Evolutionary conservation across 1,284 basidiomycete species (phyloP), one percentile per base, ranked within the genome.

Genomic region (Cryptococcus wingfieldii): DNA sequence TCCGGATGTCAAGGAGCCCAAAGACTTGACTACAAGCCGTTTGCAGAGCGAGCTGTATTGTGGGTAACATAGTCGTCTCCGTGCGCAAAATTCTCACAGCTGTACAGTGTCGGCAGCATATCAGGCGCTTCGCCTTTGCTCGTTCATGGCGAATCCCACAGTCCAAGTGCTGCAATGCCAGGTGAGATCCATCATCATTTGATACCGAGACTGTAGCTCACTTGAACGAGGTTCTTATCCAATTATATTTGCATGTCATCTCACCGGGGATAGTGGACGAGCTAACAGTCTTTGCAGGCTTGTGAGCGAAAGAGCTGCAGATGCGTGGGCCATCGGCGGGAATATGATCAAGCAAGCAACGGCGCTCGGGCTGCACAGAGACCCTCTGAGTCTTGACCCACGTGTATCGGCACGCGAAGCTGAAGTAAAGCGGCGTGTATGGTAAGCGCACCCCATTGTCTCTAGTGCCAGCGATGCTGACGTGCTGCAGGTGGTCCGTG

Each of bases 31-130:
- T 1, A 65, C 62, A 44, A 74, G 71, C 58, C 63, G 76, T 2
- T 50, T 77, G 31, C 76, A 77, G 58, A 72, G 69, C 55, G 76
- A 77, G 57, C 64, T 77, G 3, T 77, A 74, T 50, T 61, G 72
- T 73, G 49, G 59, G 72, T 65, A 10, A 13, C 25, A 14, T 23
- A 2, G n/a, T 16, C 9, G 4, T 28, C 7, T 39, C 3, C 5
- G 6, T 19, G 9, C 8, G n/a, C 6, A 45, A 18, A 23, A n/a
- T 37, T 14, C 23, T 41, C 10, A 48, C 28, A 23, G 14, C 13
- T 31, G 18, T 31, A 12, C 47, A 74, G 72, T 77, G 10, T 77
- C 76, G 2, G 76, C 71, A 4, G 72, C 76, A 13, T 76, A 74
- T 53, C 76, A 77, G 54, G 74, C 74, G 0, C 59, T 77, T 9